Evolutionary conservation across 169 alveolate genomes (phyloP).

Genomic region (Cryptosporidium viatorum): DNA sequence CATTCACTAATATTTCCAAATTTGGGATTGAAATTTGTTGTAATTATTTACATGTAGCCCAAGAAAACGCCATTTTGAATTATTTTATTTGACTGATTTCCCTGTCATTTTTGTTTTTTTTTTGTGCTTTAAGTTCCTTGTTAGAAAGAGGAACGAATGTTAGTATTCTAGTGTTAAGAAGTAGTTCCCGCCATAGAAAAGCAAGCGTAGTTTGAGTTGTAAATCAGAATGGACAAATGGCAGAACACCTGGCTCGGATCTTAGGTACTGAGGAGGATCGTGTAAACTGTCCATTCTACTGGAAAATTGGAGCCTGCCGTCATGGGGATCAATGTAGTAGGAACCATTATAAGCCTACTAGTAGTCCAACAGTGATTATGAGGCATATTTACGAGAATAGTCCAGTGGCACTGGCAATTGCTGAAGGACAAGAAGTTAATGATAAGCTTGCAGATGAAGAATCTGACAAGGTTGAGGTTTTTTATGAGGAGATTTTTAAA

Average conservation of each 20-base stretch:
- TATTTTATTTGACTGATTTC: no score
- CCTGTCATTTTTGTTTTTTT: no score
- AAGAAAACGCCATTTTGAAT: no score
- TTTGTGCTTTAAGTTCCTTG: no score
- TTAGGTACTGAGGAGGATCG: conserved; percentile 99
- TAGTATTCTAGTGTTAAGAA: background rate
- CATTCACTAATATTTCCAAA: background rate
- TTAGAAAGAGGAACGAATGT: no score
- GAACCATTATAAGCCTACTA: conserved; percentile 97
- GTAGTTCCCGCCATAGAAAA: background rate
- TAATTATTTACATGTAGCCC: no score
- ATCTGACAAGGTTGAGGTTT: conserved; percentile 97
- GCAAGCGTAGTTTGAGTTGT: background rate
- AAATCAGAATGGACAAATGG: conserved; percentile 87
- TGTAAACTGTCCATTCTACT: conserved; percentile 99
- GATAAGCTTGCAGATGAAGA: conserved; percentile 97
- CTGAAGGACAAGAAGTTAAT: conserved; percentile 94
- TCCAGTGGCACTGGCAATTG: conserved; percentile 98
- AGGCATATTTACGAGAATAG: conserved; percentile 98
- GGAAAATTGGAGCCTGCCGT: conserved; percentile 99
- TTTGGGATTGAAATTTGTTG: no score
- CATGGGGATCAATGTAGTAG: conserved; percentile 99
- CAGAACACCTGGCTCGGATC: conserved; percentile 97
- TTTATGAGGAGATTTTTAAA: conserved; percentile 97
- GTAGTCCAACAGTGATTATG: conserved; percentile 95